Evolutionary conservation across 306 rosid species (phyloP).

Genomic region (Acacia acuminata): DNA sequence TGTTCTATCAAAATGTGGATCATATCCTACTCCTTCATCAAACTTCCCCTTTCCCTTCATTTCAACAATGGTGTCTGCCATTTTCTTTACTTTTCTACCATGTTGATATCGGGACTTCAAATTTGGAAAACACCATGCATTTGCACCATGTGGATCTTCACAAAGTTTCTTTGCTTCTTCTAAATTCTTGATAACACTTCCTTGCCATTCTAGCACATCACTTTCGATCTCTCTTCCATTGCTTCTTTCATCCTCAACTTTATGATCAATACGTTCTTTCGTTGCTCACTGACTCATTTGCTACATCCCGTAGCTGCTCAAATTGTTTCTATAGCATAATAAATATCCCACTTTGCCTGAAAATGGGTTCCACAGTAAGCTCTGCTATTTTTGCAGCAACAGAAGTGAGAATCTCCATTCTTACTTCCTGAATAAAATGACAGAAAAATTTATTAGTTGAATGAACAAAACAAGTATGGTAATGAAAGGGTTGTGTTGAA

Average conservation of each 20-base stretch:
- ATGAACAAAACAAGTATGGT: neutral
- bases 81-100: slow-evolving; percentile 21
- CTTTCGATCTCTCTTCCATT: neutral
- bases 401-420: neutral
- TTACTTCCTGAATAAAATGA: neutral
- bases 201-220: slow-evolving; percentile 5
- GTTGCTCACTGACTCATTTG: neutral
- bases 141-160: neutral
- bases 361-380: neutral
- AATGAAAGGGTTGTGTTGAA: neutral
- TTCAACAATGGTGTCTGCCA: neutral
- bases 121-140: slow-evolving; percentile 8
- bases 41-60: neutral
- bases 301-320: neutral
- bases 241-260: neutral
- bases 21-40: neutral
- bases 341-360: neutral
- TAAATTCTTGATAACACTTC: neutral
- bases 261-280: neutral
- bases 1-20: neutral
- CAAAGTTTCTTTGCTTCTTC: neutral
- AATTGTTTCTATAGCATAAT: neutral
- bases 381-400: neutral
- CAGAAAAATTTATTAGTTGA: neutral
- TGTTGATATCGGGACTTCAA: neutral